Evolutionary conservation across 352 stramenopile genomes (phyloP), one percentile per base, ranked within the genome.

Genomic region (Pythium monospermum): DNA sequence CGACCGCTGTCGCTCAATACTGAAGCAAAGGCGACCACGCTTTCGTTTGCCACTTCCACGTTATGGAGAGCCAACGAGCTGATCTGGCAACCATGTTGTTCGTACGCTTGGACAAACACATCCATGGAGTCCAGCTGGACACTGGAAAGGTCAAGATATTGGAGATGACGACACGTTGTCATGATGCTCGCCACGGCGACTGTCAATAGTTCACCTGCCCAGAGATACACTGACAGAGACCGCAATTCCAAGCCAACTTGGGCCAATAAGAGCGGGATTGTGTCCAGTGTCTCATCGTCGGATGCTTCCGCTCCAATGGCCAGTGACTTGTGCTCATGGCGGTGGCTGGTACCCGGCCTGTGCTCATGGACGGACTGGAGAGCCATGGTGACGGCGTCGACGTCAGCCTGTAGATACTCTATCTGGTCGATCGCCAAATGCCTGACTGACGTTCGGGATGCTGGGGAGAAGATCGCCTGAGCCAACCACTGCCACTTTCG

Each of bases 401-500:
- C 52, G 21, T 59, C 52, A 6, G 1, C 25, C 1, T 35, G 21
- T 25, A 18, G 3, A 6, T 55, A 44, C n/a, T 55, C 39, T 37
- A 21, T 23, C 32, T 61, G 45, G 7, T 40, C 26, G 16, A 61
- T 49, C 12, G 28, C 36, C 6, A 61, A 7, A 18, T 51, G 53
- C 45, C 55, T 61, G 45, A 61, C 37, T 4, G 53, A 61, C 4
- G 53, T 50, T 4, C 7, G n/a, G 3, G 53, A 54, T 8, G 6
- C 10, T 6, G 35, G 23, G 13, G 38, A 15, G 13, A 54, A 35
- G 10, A 61, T 1, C 11, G 53, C 45, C 1, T 22, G 23, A 1
- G 53, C 22, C 21, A 61, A 44, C 45, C 38, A 55, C 25, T 44
- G 33, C 53, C 53, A 61, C 45, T 61, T 61, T 22, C 21, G 15